These are phyloP conservation scores for Immersiporthe knoxdaviesiana DNA, from an alignment of 2,329 filamentous ascomycete species.

Conservation along the genomic window DNA sequence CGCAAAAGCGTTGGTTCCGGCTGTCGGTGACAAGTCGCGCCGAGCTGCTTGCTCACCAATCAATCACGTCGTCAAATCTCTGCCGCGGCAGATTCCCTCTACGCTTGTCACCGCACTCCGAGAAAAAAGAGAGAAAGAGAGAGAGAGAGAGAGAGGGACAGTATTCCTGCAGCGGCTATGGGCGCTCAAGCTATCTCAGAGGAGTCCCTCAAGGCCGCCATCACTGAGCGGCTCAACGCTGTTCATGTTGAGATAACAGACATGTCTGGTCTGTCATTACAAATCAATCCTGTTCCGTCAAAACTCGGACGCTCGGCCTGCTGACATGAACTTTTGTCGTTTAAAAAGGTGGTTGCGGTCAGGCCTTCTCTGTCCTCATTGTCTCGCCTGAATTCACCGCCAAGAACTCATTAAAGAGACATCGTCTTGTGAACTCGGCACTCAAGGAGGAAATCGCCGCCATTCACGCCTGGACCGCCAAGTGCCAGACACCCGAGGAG, in stretches of 20 bases:
- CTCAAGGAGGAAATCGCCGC: constrained; percentile 86
- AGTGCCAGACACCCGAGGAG: constrained; percentile 89
- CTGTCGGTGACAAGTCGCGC: neutral
- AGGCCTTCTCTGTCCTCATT: constrained; percentile 62
- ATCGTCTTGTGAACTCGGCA: constrained; percentile 76
- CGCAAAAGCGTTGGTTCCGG: neutral
- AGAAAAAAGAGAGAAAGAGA: too few species aligned
- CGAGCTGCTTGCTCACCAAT: neutral
- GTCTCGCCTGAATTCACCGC: constrained; percentile 70
- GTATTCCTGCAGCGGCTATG: constrained; percentile 42
- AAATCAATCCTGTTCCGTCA: neutral
- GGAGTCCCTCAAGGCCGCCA: constrained; percentile 67
- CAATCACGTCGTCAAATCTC: neutral
- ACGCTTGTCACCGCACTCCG: neutral
- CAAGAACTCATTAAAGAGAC: constrained; percentile 78
- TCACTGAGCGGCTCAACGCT: constrained; percentile 72
- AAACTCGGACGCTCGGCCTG: too few species aligned
- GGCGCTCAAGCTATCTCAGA: constrained; percentile 70
- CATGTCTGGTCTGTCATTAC: constrained; percentile 73
- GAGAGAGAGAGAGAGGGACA: too few species aligned
- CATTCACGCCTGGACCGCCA: constrained; percentile 94
- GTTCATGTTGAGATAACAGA: constrained; percentile 86
- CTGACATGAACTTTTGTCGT: constrained; percentile 7
- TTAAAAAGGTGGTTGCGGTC: constrained; percentile 61
- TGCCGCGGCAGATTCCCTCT: neutral